Base-by-base conservation (phyloP, 2,329 filamentous ascomycete genomes). In the Aspergillus sp. region DNA sequence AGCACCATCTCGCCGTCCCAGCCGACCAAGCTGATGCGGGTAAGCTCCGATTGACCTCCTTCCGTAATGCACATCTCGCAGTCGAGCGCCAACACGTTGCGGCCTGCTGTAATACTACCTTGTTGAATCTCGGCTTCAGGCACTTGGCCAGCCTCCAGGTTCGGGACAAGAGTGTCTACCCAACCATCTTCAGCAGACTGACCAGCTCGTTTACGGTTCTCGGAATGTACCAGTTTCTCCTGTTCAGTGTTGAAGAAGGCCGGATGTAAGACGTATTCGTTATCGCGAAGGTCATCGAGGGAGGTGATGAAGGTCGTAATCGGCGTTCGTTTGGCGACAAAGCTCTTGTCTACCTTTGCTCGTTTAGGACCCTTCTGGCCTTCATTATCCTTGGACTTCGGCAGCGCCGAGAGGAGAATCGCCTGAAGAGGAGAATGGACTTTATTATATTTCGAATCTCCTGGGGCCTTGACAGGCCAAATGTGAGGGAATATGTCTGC, bases 21-120 rank as follows among this genome's bases (percentile, higher is more conserved):
- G 47, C 82, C 74, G 6, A 98, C 73, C 33, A 97, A 67, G 62
- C 90, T 96, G 62, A 97, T 85, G 44, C 93, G 83, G 2, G 93
- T 94, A 35, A 98, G 81, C 31, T 90, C 88, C 50, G 86, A 88
- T 52, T 88, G 80, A 38, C 82, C 82, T 48, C 85, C 82, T 47
- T 84, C 86, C 2, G 90, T 94, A 69, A 89, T 83, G 64, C 90
- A 95, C 93, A 98, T 98, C 68, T 98, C 93, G 68, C 93, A 98
- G 64, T 98, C 93, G 43, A 98, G 74, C 1, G 89, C 85, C 39
- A 94, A 72, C 8, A 96, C 72, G 32, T 85, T 78, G 49, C 89
- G 81, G 31, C 90, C 93, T 28, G 82, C 88, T 0, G 89, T 94
- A 45, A 95, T 72, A 64, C 89, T 91, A 43, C 90, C 91, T 54